Evolutionary conservation across 768 basidiomycete species (phyloP).

Genomic region (Boletus reticulatus): DNA sequence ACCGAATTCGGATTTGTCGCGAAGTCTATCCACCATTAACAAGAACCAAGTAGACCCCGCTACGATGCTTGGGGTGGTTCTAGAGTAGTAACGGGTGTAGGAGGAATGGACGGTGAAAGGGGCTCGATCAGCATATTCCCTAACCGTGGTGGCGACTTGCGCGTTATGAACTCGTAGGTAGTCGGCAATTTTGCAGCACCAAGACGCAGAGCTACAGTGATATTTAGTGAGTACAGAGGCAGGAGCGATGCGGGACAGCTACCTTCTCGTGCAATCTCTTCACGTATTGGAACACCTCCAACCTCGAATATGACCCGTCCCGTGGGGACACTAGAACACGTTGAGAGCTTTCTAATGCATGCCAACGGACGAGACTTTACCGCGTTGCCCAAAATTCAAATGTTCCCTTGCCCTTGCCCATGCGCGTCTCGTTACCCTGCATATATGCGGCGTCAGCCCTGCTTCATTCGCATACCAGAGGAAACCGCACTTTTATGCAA

Average conservation of each 20-base stretch:
- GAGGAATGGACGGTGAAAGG: conserved; percentile 1
- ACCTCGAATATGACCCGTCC: conserved; percentile 94
- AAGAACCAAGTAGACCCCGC: not conserved
- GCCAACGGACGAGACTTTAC: conserved; percentile 39
- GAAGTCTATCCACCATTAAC: conserved; percentile 5
- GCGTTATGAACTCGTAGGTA: conserved; percentile 81
- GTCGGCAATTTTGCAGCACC: conserved; percentile 89
- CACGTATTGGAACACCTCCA: conserved; percentile 84
- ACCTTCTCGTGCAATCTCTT: conserved; percentile 94
- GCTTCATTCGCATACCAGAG: not conserved
- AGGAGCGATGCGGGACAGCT: not conserved
- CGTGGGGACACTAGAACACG: conserved; percentile 62
- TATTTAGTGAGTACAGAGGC: not conserved
- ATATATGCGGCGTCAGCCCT: conserved; percentile 1
- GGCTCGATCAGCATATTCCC: conserved; percentile 62
- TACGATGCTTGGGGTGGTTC: conserved; percentile 13
- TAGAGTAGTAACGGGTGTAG: conserved; percentile 13
- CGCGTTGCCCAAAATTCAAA: conserved; percentile 98
- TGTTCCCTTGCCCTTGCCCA: conserved; percentile 98
- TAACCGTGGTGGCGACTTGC: conserved; percentile 65
- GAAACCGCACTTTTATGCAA: conserved; percentile 78
- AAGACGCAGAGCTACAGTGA: conserved; percentile 68
- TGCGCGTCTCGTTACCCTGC: conserved; percentile 96
- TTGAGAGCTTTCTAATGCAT: not conserved
- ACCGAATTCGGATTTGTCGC: not conserved